These are phyloP conservation scores for Haplosporangium sp. DNA, from an alignment of 371 early-diverging fungal genomes.

Conservation along the genomic window DNA sequence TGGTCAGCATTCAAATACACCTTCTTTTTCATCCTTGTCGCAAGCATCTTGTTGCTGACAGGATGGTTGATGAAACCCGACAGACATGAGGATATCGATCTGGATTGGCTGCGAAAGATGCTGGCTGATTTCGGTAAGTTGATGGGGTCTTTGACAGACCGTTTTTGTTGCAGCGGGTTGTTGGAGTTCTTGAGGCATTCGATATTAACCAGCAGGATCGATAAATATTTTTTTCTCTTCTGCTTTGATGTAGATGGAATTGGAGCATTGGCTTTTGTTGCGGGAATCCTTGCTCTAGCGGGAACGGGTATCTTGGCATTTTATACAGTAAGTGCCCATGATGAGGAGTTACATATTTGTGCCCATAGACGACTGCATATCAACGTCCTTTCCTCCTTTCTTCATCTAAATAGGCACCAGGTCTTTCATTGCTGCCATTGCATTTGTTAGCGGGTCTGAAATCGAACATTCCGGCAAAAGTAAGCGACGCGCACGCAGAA, in stretches of 20 bases:
- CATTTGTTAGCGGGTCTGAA: conserved; percentile 27
- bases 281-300: conserved; percentile 15
- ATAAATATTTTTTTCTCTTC: not conserved
- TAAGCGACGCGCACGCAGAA: conserved; percentile 13
- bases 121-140: conserved; percentile 19
- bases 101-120: conserved; percentile 27
- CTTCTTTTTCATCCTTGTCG: conserved; percentile 28
- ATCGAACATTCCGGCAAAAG: conserved; percentile 8
- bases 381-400: not conserved
- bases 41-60: conserved; percentile 24
- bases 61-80: conserved; percentile 30
- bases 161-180: not conserved
- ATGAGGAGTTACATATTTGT: no score
- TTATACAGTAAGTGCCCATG: conserved; percentile 21
- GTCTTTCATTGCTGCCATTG: conserved; percentile 32
- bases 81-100: conserved; percentile 19
- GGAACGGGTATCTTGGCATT: conserved; percentile 28
- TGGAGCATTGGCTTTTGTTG: conserved; percentile 19
- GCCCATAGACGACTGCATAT: not conserved
- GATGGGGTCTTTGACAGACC: no score
- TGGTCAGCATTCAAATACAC: conserved; percentile 36
- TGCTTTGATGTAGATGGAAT: conserved; percentile 8
- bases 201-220: not conserved
- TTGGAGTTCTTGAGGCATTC: not conserved
- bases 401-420: conserved; percentile 27